Conservation (phyloP, 2,329 filamentous ascomycete genomes). For the Colletotrichum paranaense region DNA sequence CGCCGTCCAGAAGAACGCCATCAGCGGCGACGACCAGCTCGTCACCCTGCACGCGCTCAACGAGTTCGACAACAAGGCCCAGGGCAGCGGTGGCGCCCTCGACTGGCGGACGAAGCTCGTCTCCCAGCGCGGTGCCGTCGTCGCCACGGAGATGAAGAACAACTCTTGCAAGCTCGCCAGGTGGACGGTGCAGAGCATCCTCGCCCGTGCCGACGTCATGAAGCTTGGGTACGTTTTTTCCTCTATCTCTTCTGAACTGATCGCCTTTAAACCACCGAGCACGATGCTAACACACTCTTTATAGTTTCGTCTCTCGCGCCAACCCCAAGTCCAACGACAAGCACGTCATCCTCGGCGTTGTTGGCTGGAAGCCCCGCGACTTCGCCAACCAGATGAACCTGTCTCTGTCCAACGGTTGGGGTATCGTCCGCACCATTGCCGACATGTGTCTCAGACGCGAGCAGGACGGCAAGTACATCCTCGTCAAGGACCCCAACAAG, state of each 20-base stretch:
- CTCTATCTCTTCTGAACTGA: background rate
- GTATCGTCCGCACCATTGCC: constrained; percentile 96
- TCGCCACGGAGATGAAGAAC: constrained; percentile 99
- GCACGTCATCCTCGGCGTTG: constrained; percentile 94
- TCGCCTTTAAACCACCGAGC: constrained; percentile 45
- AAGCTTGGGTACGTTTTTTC: constrained; percentile 83
- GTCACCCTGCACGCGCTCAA: constrained; percentile 96
- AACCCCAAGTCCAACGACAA: constrained; percentile 94
- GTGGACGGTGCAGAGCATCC: constrained; percentile 97
- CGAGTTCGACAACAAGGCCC: constrained; percentile 98
- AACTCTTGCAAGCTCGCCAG: constrained; percentile 98
- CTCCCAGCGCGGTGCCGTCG: constrained; percentile 93
- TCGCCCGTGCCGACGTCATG: constrained; percentile 98
- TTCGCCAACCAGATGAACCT: constrained; percentile 99
- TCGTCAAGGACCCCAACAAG: constrained; percentile 96
- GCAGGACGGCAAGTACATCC: constrained; percentile 80
- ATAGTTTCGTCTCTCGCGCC: constrained; percentile 91
- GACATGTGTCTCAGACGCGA: constrained; percentile 88
- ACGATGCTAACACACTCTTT: constrained; percentile 40
- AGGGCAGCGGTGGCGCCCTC: constrained; percentile 91
- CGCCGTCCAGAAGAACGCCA: constrained; percentile 94
- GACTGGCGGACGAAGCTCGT: constrained; percentile 98
- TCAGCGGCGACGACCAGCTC: constrained; percentile 90
- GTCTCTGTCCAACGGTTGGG: constrained; percentile 97
- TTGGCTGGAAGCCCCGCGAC: constrained; percentile 97